Evolutionary conservation across 805 yeast species (phyloP).

Genomic region (Candida yuanshanica): DNA sequence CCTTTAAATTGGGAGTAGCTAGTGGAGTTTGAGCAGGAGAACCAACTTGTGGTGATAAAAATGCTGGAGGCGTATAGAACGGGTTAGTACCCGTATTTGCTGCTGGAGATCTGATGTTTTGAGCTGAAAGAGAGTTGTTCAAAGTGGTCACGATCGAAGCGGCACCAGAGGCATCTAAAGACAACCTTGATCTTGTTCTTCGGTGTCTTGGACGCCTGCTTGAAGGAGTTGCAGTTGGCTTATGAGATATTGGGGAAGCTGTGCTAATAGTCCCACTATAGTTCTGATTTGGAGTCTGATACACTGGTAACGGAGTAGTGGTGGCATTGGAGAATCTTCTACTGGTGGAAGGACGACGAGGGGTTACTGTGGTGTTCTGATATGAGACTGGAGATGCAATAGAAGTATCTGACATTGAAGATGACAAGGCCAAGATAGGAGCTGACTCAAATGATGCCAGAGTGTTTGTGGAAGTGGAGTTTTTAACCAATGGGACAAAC

Average conservation of each 20-base stretch:
- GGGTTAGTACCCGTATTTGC: constrained; percentile 33
- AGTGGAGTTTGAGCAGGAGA: constrained; percentile 21
- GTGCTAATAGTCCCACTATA: not conserved
- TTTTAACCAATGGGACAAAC: constrained; percentile 12
- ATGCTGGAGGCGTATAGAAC: constrained; percentile 41
- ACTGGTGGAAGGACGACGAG: constrained; percentile 22
- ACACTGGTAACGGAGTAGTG: constrained; percentile 30
- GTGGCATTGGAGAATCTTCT: constrained; percentile 15
- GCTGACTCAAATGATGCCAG: constrained; percentile 28
- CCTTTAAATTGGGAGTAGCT: constrained; percentile 17
- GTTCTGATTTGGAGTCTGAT: constrained; percentile 21
- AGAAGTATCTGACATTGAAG: constrained; percentile 21
- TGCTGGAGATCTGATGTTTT: constrained; percentile 30
- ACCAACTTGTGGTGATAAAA: constrained; percentile 32
- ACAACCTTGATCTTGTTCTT: constrained; percentile 35
- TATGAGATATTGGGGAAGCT: constrained; percentile 10
- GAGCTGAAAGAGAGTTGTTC: constrained; percentile 14
- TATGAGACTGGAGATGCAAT: constrained; percentile 18
- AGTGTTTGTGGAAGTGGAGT: constrained; percentile 30
- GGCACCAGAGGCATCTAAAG: constrained; percentile 30
- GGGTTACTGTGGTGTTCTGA: constrained; percentile 33
- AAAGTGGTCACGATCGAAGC: constrained; percentile 22
- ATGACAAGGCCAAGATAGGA: constrained; percentile 24
- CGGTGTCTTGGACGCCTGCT: constrained; percentile 29
- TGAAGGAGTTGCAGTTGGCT: constrained; percentile 11